These are phyloP conservation scores for Cephaloascus albidus DNA, from an alignment of 805 yeast species.

Conservation along the genomic window DNA sequence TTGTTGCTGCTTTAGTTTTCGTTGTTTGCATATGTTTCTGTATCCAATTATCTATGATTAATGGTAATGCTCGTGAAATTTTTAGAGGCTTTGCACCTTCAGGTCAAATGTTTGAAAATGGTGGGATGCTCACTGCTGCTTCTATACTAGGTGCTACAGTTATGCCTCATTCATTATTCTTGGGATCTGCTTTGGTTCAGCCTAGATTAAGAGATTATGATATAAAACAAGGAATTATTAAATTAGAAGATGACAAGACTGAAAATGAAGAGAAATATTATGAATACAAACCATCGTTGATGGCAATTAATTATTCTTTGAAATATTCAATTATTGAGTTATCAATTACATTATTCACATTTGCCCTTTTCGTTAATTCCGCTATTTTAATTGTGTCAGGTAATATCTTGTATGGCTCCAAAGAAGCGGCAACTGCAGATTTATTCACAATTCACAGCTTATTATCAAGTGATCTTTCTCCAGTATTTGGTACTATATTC, in stretches of 20 bases:
- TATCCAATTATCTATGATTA: slow-evolving; percentile 28
- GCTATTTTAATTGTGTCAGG: slow-evolving; percentile 81
- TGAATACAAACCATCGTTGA: slow-evolving; percentile 57
- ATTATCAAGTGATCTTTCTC: slow-evolving; percentile 51
- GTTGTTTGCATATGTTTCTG: slow-evolving; percentile 36
- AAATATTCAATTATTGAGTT: slow-evolving; percentile 68
- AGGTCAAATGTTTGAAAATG: slow-evolving; percentile 27
- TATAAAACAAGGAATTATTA: slow-evolving; percentile 22
- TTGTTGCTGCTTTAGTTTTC: slow-evolving; percentile 30
- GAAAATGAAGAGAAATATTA: slow-evolving; percentile 16
- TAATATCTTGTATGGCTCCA: slow-evolving; percentile 60
- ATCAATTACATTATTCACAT: slow-evolving; percentile 57
- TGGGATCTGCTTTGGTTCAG: slow-evolving; percentile 40
- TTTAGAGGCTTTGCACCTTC: slow-evolving; percentile 37
- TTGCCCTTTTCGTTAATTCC: slow-evolving; percentile 82
- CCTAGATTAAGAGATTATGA: slow-evolving; percentile 38
- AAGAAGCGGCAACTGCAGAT: slow-evolving; percentile 72
- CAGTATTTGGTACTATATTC: slow-evolving; percentile 75
- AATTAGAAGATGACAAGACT: slow-evolving; percentile 9
- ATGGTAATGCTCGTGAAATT: slow-evolving; percentile 16
- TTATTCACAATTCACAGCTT: slow-evolving; percentile 67
- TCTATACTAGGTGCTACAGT: slow-evolving; percentile 42
- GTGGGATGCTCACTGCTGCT: slow-evolving; percentile 36
- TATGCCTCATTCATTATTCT: slow-evolving; percentile 40
- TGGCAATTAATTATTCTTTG: slow-evolving; percentile 67